Conservation (phyloP, 176 grass and related monocot genomes). For the Avena eriantha region DNA sequence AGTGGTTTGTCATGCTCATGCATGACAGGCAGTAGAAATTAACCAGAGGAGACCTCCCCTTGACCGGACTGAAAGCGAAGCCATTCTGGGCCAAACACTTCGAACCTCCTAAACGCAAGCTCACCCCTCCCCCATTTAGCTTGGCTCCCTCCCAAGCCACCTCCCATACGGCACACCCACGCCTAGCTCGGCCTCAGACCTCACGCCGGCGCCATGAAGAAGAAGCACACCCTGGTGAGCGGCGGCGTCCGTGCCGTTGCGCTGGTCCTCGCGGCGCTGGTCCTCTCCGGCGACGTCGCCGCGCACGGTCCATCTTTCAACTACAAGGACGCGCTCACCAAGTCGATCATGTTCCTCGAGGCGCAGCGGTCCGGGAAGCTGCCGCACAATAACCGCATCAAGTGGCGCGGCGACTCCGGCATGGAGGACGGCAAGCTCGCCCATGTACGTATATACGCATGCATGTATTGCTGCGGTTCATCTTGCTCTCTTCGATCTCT, state of each 20-base stretch:
- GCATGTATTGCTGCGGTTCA: background rate
- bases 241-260: constrained; percentile 47
- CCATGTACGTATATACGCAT: constrained; percentile 45
- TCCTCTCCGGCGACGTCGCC: constrained; percentile 47
- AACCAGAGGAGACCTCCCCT: background rate
- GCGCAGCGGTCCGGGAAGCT: constrained; percentile 95
- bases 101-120: constrained; percentile 43
- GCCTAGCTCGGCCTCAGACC: background rate
- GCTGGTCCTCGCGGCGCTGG: constrained; percentile 54
- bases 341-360: constrained; percentile 92
- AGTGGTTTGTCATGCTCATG: background rate
- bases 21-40: constrained; percentile 4
- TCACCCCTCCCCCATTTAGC: constrained; percentile 44
- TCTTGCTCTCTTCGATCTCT: background rate
- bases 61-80: constrained; percentile 20
- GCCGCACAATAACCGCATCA: constrained; percentile 69
- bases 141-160: background rate
- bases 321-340: constrained; percentile 88
- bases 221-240: constrained; percentile 1
- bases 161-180: background rate
- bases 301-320: constrained; percentile 24
- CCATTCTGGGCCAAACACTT: constrained; percentile 53
- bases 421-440: constrained; percentile 88
- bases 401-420: constrained; percentile 90
- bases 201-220: constrained; percentile 9